phyloP scores from a whole-genome alignment of 768 basidiomycete species.

The Serpula lacrymans region DNA sequence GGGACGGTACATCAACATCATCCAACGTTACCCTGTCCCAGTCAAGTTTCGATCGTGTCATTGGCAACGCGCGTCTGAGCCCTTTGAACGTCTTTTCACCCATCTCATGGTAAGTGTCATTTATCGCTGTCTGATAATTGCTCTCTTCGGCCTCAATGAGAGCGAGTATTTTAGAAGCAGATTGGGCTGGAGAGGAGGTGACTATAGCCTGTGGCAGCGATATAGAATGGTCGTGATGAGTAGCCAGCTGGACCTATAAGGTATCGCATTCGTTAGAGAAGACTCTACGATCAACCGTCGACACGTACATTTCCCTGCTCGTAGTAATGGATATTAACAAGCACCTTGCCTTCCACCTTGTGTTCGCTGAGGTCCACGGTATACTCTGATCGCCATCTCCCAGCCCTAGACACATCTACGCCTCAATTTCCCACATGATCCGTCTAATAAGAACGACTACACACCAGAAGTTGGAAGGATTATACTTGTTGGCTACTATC shows the following conservation, averaged over 20 bases:
- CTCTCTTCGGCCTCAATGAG: conserved; percentile 79
- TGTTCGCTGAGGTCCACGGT: conserved; percentile 62
- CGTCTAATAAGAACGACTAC: conserved; percentile 15
- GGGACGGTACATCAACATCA: background rate
- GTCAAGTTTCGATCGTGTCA: conserved; percentile 91
- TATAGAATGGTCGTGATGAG: conserved; percentile 66
- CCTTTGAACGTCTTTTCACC: conserved; percentile 93
- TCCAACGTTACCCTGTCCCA: conserved; percentile 94
- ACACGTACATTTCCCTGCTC: conserved; percentile 88
- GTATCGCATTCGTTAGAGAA: background rate
- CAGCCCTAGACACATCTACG: conserved; percentile 67
- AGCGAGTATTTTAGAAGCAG: conserved; percentile 73
- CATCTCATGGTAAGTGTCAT: conserved; percentile 83
- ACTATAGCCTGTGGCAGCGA: conserved; percentile 56
- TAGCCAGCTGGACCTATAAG: conserved; percentile 82
- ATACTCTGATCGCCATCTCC: conserved; percentile 92
- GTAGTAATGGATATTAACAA: conserved; percentile 92
- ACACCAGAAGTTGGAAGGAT: conserved; percentile 89
- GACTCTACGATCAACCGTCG: background rate
- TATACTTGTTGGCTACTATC: conserved; percentile 95
- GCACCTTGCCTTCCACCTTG: conserved; percentile 66
- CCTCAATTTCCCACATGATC: background rate
- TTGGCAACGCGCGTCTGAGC: conserved; percentile 82
- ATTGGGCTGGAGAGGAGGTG: conserved; percentile 45
- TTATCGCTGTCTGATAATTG: conserved; percentile 75